Conservation (phyloP, 805 yeast species). For the Wickerhamiella brachini region DNA sequence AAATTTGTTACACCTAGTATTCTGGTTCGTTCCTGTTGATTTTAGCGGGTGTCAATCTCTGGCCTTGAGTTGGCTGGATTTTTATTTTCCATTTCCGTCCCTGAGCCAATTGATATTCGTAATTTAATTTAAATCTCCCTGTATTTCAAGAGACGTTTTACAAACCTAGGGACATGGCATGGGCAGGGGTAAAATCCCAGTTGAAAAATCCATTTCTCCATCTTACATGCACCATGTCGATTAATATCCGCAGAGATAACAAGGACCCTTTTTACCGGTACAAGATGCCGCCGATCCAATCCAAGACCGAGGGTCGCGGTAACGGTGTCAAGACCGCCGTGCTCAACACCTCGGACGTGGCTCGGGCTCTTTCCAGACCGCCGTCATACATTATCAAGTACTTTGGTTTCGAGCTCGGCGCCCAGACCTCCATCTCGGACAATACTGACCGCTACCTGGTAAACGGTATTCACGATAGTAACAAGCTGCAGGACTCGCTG, state of each 20-base stretch:
- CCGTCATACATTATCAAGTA: conserved; percentile 82
- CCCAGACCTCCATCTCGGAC: conserved; percentile 77
- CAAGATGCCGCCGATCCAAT: conserved; percentile 96
- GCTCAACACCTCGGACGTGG: conserved; percentile 80
- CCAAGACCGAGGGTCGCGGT: conserved; percentile 97
- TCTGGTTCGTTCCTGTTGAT: not conserved
- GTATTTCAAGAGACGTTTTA: not conserved
- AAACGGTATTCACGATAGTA: conserved; percentile 87
- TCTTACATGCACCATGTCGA: conserved; percentile 19
- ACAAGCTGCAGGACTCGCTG: conserved; percentile 79
- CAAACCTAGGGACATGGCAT: too few relatives aligned
- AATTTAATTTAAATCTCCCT: too few relatives aligned
- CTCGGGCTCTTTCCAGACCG: conserved; percentile 89
- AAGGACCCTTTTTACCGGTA: conserved; percentile 98
- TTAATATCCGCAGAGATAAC: conserved; percentile 93
- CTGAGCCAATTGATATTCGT: too few relatives aligned
- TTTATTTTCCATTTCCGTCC: too few relatives aligned
- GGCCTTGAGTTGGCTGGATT: not conserved
- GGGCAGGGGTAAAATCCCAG: not conserved
- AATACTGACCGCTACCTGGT: conserved; percentile 76
- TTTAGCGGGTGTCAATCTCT: too few relatives aligned
- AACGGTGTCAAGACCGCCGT: conserved; percentile 97
- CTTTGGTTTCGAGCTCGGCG: conserved; percentile 95
- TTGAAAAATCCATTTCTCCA: not conserved
- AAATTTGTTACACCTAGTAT: too few relatives aligned